Percentiles rank a stretch among this genome's conserved stretches.
phyloP scores from a whole-genome alignment of 441 rosid genomes.

The Bocquillonia castaneifolia region DNA sequence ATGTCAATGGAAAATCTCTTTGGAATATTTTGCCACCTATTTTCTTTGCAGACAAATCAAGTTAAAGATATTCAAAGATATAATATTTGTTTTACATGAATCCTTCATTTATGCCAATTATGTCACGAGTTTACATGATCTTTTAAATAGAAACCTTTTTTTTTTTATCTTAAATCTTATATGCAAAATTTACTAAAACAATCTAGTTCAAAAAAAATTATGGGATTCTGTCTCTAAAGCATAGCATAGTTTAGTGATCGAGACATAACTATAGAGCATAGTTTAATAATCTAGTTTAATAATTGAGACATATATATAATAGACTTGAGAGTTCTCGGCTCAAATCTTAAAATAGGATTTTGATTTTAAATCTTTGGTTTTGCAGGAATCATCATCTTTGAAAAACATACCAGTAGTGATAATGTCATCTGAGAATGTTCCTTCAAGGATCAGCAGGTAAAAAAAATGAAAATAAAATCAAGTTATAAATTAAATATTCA shows the following conservation, averaged over 20 bases:
- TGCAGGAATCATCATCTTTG: constrained; percentile 48
- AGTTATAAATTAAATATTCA: background rate
- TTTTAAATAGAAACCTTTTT: no score
- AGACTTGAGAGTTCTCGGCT: no score
- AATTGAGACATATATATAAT: no score
- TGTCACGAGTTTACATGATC: no score
- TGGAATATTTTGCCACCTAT: constrained; percentile 33
- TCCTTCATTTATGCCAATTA: background rate
- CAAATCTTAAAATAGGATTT: no score
- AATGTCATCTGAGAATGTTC: constrained; percentile 73
- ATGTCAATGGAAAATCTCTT: constrained; percentile 31
- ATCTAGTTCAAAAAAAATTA: no score
- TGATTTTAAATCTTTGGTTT: background rate
- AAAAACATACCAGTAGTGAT: constrained; percentile 67
- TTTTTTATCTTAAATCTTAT: no score
- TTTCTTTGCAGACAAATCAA: constrained; percentile 15
- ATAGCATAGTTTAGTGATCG: no score
- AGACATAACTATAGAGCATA: no score
- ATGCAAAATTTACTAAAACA: no score
- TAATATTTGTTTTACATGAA: constrained; percentile 12
- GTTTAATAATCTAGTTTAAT: no score
- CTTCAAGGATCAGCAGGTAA: constrained; percentile 57
- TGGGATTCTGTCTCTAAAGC: no score
- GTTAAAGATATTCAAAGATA: constrained; percentile 26
- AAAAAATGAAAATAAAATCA: background rate